A percentile compares a stretch with the other conserved stretches of the same genome.
These are phyloP conservation scores for Teratosphaeria zuluensis DNA, from an alignment of 2,329 filamentous ascomycete species.

Conservation along the genomic window DNA sequence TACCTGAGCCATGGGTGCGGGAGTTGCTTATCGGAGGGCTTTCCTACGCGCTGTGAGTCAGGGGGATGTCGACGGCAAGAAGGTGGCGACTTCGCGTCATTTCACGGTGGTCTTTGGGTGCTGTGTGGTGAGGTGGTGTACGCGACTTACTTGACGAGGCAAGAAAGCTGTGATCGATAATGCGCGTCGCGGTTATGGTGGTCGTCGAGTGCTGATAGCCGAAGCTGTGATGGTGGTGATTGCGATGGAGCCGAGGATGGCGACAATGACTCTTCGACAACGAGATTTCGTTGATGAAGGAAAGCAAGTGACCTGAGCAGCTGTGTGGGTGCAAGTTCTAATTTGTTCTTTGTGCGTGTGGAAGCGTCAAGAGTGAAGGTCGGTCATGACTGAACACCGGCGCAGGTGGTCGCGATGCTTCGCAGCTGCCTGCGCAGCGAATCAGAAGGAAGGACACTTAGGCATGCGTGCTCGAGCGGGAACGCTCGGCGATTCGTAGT, in stretches of 20 bases:
- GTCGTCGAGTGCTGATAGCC: not conserved
- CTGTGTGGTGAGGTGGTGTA: slow-evolving; percentile 5
- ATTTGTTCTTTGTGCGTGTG: not conserved
- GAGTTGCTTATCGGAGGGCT: slow-evolving; percentile 18
- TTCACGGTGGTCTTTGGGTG: not conserved
- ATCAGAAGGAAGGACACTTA: too few relatives aligned
- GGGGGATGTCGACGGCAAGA: slow-evolving; percentile 7
- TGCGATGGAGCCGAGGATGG: not conserved
- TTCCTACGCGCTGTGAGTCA: slow-evolving; percentile 25
- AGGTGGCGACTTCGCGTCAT: slow-evolving; percentile 1
- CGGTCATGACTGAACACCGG: not conserved
- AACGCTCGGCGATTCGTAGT: not conserved
- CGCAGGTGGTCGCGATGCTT: not conserved
- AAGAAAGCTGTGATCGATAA: slow-evolving; percentile 21
- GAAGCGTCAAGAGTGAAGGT: not conserved
- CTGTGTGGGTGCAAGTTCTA: not conserved
- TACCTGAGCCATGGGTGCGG: slow-evolving; percentile 22
- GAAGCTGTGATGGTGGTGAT: not conserved
- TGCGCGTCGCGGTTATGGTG: not conserved
- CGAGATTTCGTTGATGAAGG: not conserved
- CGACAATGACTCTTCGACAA: not conserved
- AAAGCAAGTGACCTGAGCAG: not conserved
- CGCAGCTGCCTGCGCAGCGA: not conserved
- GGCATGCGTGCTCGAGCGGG: not conserved
- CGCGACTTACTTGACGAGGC: slow-evolving; percentile 26